phyloP scores from a whole-genome alignment of 1,284 basidiomycete species.

The Ganoderma lucidum region DNA sequence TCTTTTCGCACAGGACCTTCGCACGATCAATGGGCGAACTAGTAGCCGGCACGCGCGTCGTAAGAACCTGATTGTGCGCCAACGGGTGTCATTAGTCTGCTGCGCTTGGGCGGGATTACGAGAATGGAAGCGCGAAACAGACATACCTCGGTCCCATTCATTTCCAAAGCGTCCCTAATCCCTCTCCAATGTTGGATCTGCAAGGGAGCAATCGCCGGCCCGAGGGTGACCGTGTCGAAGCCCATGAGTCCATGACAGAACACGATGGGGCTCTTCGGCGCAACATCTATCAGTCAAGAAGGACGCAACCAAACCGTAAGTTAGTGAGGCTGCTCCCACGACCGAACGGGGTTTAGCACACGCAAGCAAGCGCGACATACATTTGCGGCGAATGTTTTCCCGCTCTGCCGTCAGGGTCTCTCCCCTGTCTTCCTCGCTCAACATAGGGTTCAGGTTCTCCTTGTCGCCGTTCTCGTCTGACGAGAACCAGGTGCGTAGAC shows the following conservation, averaged over 20 bases:
- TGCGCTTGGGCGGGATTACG: constrained; percentile 6
- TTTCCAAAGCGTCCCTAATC: constrained; percentile 89
- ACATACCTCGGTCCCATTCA: constrained; percentile 78
- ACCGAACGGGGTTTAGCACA: neutral
- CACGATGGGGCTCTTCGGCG: constrained; percentile 85
- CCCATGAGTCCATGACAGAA: constrained; percentile 95
- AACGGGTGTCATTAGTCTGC: neutral
- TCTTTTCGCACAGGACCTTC: constrained; percentile 82
- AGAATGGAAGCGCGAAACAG: neutral
- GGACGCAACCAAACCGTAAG: neutral
- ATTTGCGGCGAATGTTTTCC: constrained; percentile 70
- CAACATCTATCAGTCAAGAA: constrained; percentile 56
- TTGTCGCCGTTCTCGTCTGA: constrained; percentile 52
- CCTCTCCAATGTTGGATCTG: constrained; percentile 96
- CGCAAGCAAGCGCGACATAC: constrained; percentile 51
- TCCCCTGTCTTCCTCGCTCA: constrained; percentile 66
- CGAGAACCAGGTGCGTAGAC: constrained; percentile 62
- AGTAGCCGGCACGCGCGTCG: constrained; percentile 92
- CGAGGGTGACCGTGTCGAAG: constrained; percentile 81
- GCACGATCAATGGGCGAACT: constrained; percentile 88
- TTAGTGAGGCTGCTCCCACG: neutral
- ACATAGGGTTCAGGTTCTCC: constrained; percentile 54
- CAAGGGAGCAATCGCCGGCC: constrained; percentile 77
- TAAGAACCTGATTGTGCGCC: constrained; percentile 62
- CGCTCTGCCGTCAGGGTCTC: constrained; percentile 61